Percentiles rank a stretch among this genome's conserved stretches.
Evolutionary conservation across 2,329 filamentous ascomycete species (phyloP).

Genomic region (Ceratocystis papillata): DNA sequence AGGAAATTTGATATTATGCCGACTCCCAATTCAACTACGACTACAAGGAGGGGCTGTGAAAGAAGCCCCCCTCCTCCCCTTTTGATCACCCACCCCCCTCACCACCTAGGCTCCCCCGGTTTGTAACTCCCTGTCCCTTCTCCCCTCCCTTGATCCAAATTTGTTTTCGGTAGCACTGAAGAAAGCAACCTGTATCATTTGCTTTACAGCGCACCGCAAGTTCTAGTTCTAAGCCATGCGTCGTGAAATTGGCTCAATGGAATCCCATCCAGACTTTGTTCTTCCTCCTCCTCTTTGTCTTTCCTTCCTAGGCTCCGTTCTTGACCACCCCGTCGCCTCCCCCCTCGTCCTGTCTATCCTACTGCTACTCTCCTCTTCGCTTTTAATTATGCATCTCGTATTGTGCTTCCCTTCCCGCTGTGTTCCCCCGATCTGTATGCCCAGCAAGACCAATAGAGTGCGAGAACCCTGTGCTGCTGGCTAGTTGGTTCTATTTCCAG

Average conservation of each 20-base stretch:
- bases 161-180: constrained; percentile 11
- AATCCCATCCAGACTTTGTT: constrained; percentile 14
- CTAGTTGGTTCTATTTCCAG: not conserved
- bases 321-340: not conserved
- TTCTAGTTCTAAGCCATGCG: not conserved
- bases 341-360: not conserved
- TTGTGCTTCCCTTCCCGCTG: no score
- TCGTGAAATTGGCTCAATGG: constrained; percentile 6
- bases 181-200: not conserved
- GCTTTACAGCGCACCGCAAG: not conserved
- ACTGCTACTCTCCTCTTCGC: no score
- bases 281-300: not conserved
- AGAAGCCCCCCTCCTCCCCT: not conserved
- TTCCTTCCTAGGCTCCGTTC: not conserved
- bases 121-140: not conserved
- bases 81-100: not conserved
- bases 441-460: not conserved
- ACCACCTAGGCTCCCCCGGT: not conserved
- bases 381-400: no score
- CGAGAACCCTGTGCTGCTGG: not conserved
- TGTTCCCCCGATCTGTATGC: not conserved
- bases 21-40: no score
- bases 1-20: constrained; percentile 3
- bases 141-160: not conserved
- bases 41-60: no score